Conservation (phyloP, 352 stramenopile species). For the Pythium dissimile region DNA sequence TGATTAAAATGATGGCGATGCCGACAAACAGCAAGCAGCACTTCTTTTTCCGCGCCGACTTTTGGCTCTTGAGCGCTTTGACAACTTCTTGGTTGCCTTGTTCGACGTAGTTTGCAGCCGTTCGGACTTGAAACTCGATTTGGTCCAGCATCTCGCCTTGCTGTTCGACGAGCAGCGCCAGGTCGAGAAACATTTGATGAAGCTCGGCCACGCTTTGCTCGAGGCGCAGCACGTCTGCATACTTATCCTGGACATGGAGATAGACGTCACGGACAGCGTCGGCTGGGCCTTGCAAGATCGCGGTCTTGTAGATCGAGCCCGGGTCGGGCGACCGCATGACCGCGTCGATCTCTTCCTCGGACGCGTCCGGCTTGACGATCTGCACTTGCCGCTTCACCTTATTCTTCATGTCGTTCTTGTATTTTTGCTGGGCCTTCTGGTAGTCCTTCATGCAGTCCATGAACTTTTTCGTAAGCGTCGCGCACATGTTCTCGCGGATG, state of each 20-base stretch:
- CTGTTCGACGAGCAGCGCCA: constrained; percentile 97
- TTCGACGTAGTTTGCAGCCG: constrained; percentile 96
- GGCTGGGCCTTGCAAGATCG: constrained; percentile 69
- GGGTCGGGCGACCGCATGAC: constrained; percentile 91
- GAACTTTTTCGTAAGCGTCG: constrained; percentile 97
- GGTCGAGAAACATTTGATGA: constrained; percentile 99
- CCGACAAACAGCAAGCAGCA: constrained; percentile 85
- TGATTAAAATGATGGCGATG: constrained; percentile 74
- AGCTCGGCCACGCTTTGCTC: constrained; percentile 96
- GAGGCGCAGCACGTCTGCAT: constrained; percentile 96
- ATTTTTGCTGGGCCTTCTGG: constrained; percentile 96
- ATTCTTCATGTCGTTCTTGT: constrained; percentile 97
- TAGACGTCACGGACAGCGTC: constrained; percentile 91
- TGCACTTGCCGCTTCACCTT: constrained; percentile 98
- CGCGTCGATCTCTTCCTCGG: constrained; percentile 95
- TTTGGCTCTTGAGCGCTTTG: constrained; percentile 95
- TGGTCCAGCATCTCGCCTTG: constrained; percentile 98
- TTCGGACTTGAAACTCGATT: constrained; percentile 95
- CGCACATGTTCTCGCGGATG: constrained; percentile 97
- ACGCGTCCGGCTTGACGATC: constrained; percentile 97
- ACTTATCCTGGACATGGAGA: constrained; percentile 96
- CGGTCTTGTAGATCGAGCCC: constrained; percentile 83
- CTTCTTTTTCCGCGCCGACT: constrained; percentile 96
- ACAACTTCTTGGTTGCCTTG: constrained; percentile 95
- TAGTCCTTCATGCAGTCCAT: constrained; percentile 99